phyloP scores from a whole-genome alignment of 257 asterid genomes.

The Agastache rugosa region DNA sequence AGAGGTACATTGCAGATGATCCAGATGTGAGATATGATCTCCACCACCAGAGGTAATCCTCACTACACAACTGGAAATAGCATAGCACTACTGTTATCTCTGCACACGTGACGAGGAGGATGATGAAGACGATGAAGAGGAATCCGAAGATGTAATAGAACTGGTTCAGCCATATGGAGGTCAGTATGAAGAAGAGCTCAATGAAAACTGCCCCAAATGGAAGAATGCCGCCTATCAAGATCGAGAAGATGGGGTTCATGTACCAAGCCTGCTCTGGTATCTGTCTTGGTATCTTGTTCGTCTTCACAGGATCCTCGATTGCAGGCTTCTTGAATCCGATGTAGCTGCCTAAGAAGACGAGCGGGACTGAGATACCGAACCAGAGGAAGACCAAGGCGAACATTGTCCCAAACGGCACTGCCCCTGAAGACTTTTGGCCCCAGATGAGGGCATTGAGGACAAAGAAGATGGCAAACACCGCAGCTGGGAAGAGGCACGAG shows the following conservation, averaged over 20 bases:
- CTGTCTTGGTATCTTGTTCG: conserved; percentile 74
- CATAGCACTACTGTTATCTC: conserved; percentile 79
- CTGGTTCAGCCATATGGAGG: conserved; percentile 85
- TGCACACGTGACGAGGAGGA: conserved; percentile 73
- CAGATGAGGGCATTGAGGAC: conserved; percentile 69
- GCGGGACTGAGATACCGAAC: conserved; percentile 78
- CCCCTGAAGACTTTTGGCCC: conserved; percentile 85
- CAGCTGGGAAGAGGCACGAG: conserved; percentile 63
- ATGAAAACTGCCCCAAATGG: conserved; percentile 86
- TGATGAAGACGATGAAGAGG: conserved; percentile 67
- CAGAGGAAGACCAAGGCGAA: conserved; percentile 71
- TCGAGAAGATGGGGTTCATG: conserved; percentile 64
- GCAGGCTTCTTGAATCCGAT: conserved; percentile 67
- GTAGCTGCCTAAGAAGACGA: conserved; percentile 68
- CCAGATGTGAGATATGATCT: conserved; percentile 73
- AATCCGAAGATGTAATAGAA: conserved; percentile 83
- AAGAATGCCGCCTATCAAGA: conserved; percentile 74
- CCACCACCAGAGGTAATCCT: conserved; percentile 94
- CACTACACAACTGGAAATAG: conserved; percentile 87
- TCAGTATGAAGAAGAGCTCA: conserved; percentile 84
- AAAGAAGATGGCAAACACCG: conserved; percentile 57
- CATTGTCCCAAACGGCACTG: conserved; percentile 83
- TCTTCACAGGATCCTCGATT: conserved; percentile 72
- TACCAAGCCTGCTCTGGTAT: conserved; percentile 82
- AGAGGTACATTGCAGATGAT: conserved; percentile 74